phyloP scores from a whole-genome alignment of 2,329 filamentous ascomycete species.

The Scytalidium lignicola region DNA sequence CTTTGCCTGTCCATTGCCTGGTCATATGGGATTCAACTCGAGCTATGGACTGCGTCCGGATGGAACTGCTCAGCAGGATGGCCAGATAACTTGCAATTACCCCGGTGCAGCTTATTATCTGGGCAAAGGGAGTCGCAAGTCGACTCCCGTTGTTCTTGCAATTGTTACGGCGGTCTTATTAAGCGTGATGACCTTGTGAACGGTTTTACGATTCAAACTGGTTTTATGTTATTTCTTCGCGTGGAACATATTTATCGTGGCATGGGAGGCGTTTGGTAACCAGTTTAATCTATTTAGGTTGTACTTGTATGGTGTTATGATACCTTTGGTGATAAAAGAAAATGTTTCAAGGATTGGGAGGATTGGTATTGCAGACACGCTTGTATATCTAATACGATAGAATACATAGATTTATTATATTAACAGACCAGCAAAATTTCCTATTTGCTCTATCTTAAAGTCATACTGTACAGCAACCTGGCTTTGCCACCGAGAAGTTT shows the following conservation, averaged over 20 bases:
- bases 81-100: conserved; percentile 53
- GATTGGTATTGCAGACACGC: too few relatives aligned
- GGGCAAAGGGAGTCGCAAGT: conserved; percentile 50
- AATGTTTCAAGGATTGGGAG: too few relatives aligned
- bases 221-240: background rate
- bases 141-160: conserved; percentile 21
- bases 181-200: conserved; percentile 17
- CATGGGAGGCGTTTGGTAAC: background rate
- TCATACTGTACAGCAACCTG: too few relatives aligned
- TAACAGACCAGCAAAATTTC: too few relatives aligned
- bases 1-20: conserved; percentile 65
- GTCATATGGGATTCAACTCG: conserved; percentile 35
- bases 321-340: background rate
- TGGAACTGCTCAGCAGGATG: conserved; percentile 14
- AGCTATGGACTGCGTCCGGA: conserved; percentile 38
- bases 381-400: too few relatives aligned
- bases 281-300: background rate
- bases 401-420: too few relatives aligned
- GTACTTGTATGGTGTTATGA: background rate
- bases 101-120: conserved; percentile 53
- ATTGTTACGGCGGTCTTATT: conserved; percentile 9
- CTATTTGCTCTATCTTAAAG: too few relatives aligned
- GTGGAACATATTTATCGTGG: background rate
- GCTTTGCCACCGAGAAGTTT: too few relatives aligned
- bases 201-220: background rate